Evolutionary conservation across 192 early-diverging fungal genomes (phyloP).

Genomic region (Phycomyces blakesleeanus): DNA sequence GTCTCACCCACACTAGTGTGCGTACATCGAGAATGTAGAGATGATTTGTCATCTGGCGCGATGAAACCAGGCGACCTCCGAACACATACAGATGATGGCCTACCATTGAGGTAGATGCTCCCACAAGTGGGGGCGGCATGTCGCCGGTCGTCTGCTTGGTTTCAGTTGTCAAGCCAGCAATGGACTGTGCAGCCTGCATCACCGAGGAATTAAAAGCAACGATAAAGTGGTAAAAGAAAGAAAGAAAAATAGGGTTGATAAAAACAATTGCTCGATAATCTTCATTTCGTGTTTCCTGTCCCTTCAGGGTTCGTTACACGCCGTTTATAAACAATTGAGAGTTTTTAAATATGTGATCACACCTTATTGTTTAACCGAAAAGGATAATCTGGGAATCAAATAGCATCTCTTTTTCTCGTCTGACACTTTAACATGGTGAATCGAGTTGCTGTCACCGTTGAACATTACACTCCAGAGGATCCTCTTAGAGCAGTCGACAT

Average conservation of each 20-base stretch:
- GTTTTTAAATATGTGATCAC: too few relatives aligned
- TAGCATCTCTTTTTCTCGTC: too few relatives aligned
- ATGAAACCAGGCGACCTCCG: conserved; percentile 67
- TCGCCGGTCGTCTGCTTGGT: conserved; percentile 56
- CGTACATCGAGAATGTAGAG: conserved; percentile 63
- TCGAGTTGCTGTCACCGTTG: too few relatives aligned
- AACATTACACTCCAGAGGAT: not conserved
- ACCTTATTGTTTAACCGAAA: too few relatives aligned
- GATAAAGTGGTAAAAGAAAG: too few relatives aligned
- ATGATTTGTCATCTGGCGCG: conserved; percentile 64
- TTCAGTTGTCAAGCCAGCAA: conserved; percentile 47
- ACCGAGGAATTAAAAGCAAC: not conserved
- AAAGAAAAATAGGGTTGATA: too few relatives aligned
- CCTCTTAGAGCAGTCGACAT: conserved; percentile 54
- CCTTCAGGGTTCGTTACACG: too few relatives aligned
- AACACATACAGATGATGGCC: conserved; percentile 63
- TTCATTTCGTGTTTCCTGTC: too few relatives aligned
- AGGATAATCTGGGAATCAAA: too few relatives aligned
- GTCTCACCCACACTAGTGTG: conserved; percentile 49
- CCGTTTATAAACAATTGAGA: too few relatives aligned
- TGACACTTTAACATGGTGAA: too few relatives aligned
- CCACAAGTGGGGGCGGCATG: conserved; percentile 71
- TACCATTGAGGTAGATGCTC: conserved; percentile 67
- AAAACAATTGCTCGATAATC: too few relatives aligned
- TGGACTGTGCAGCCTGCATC: conserved; percentile 34